Percentiles rank a stretch among this genome's conserved stretches.
Evolutionary conservation across 2,329 filamentous ascomycete genomes (phyloP).

Genomic region (Colletotrichum cereale): DNA sequence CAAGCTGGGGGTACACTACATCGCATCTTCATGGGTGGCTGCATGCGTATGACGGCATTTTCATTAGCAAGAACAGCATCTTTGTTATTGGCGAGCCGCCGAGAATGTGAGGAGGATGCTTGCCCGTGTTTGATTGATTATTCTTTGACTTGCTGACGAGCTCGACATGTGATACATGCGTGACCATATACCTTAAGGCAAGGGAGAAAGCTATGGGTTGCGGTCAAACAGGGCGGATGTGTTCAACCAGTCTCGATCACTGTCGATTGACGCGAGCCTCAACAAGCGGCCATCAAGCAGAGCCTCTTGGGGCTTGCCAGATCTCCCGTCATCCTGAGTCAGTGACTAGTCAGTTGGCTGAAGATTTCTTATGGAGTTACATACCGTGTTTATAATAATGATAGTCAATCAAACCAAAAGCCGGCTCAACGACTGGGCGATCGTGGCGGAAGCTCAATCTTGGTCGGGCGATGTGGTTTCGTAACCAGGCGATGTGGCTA

Average conservation of each 20-base stretch:
- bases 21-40: constrained; percentile 17
- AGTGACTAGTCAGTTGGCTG: not conserved
- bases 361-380: not conserved
- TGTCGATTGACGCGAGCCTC: not conserved
- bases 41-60: constrained; percentile 24
- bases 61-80: constrained; percentile 24
- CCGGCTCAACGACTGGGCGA: constrained; percentile 3
- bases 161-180: constrained; percentile 10
- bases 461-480: constrained; percentile 5
- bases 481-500: constrained; percentile 15
- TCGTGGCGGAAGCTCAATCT: not conserved
- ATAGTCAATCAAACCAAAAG: not conserved
- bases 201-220: not conserved
- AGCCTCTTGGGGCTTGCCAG: not conserved
- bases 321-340: not conserved
- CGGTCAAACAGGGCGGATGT: not conserved
- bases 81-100: not conserved
- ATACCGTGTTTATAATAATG: not conserved
- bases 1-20: not conserved
- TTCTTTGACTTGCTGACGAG: not conserved
- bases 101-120: constrained; percentile 11
- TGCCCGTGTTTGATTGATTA: not conserved
- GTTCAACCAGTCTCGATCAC: not conserved
- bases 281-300: not conserved
- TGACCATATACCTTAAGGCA: not conserved